Evolutionary conservation across 1,139 yeast genomes (phyloP), one percentile per base, ranked within the genome.

Genomic region (Diutina neorugosa): DNA sequence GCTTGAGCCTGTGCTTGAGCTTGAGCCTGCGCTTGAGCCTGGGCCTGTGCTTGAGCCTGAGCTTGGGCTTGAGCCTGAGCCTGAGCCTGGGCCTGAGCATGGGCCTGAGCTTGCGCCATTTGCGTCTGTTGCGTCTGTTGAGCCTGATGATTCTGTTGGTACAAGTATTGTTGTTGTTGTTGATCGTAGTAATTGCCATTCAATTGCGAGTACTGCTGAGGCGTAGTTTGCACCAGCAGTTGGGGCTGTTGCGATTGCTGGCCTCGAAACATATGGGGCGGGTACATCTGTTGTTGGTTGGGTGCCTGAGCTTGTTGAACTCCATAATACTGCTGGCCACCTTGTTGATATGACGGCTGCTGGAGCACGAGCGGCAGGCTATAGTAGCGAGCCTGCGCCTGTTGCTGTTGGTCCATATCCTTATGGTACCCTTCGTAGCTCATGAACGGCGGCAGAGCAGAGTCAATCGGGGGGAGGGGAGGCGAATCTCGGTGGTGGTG

Each of bases 341-440:
- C 54, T 51, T 50, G 53, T 23, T 52, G 52, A 46, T 55, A 57
- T 41, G 60, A 53, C 6, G 65, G 63, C 52, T 62, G 66, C 53
- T 61, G 66, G 40, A 62, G 57, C 19, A 63, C 60, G 60, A 63
- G 56, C 14, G 65, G 63, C 31, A 58, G 56, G 18, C 62, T 56
- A 56, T 62, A 63, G 55, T 55, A 61, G 9, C 66, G 56, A 6
- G 65, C 63, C 50, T 60, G 64, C 21, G 50, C 40, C 40, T 21
- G 50, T 27, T 27, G 40, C 12, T 27, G 40, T 18, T 23, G 50
- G 40, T 46, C 50, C 16, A 44, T 44, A 11, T 46, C 50, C 21
- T 46, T 46, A 8, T 34, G 37, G 31, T 46, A 46, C 18, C 50
- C 50, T 25, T 46, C 50, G 40, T 46, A 46, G 27, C 50, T 46